Evolutionary conservation across 306 rosid species (phyloP).

Genomic region (Prunus fruticosa): DNA sequence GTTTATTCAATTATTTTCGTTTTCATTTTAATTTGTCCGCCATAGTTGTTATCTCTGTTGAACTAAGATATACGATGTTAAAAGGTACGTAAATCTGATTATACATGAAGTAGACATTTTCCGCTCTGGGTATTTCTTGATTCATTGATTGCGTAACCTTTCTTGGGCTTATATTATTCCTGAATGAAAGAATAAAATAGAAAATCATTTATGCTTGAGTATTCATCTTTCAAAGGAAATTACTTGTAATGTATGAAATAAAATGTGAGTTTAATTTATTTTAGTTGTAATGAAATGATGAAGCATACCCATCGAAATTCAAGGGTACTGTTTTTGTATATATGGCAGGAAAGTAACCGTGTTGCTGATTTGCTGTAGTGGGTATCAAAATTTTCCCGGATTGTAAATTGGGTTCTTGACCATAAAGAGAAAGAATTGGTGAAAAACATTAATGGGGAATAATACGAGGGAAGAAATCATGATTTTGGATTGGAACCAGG

Average conservation of each 20-base stretch:
- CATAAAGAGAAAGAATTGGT: background rate
- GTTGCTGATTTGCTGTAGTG: background rate
- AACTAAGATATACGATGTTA: background rate
- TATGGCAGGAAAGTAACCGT: background rate
- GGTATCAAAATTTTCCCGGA: background rate
- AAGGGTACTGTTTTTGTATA: background rate
- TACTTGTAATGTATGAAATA: background rate
- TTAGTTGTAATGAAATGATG: background rate
- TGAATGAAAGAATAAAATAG: background rate
- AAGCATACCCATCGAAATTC: background rate
- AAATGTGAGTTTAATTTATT: background rate
- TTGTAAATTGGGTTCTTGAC: background rate
- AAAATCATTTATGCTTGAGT: background rate
- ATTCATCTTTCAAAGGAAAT: background rate
- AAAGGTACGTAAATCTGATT: background rate
- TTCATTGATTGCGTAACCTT: background rate
- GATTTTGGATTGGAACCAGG: conserved; percentile 56
- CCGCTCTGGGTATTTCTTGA: background rate
- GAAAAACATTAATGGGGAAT: conserved; percentile 19
- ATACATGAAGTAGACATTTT: background rate
- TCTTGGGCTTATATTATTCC: background rate
- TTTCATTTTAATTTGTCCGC: background rate
- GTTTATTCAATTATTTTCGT: background rate
- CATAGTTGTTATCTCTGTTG: background rate
- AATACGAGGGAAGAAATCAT: conserved; percentile 34